Evolutionary conservation across 2,329 filamentous ascomycete genomes (phyloP).

Genomic region (Capronia coronata): DNA sequence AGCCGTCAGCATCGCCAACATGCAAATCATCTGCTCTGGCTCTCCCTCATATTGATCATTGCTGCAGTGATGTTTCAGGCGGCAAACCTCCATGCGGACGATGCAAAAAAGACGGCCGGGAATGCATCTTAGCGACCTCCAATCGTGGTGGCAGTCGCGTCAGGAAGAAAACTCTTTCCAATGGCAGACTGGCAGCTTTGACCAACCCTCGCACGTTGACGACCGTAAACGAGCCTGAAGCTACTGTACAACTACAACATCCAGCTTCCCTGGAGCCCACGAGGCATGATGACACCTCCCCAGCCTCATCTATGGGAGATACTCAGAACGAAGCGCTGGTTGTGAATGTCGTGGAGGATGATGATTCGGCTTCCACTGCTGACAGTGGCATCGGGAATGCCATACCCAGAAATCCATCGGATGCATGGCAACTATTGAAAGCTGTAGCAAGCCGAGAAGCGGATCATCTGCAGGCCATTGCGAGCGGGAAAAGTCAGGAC

Average conservation of each 20-base stretch:
- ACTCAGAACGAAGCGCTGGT: background rate
- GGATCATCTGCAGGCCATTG: slow-evolving; percentile 18
- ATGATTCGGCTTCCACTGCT: slow-evolving; percentile 35
- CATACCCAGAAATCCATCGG: slow-evolving; percentile 43
- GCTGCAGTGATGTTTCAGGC: slow-evolving; percentile 42
- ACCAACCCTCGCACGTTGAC: slow-evolving; percentile 12
- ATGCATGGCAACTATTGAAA: slow-evolving; percentile 45
- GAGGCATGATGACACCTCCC: slow-evolving; percentile 6
- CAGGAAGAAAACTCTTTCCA: slow-evolving; percentile 44
- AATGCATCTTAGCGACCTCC: slow-evolving; percentile 54
- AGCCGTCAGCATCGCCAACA: slow-evolving; percentile 14
- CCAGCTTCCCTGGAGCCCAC: slow-evolving; percentile 14
- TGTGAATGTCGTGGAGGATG: slow-evolving; percentile 30
- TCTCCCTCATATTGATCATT: slow-evolving; percentile 9
- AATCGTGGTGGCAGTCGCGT: slow-evolving; percentile 55
- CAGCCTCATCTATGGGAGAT: background rate
- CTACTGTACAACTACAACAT: slow-evolving; percentile 9
- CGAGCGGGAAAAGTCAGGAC: slow-evolving; percentile 27
- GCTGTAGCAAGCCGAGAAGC: slow-evolving; percentile 39
- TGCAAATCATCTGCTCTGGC: background rate
- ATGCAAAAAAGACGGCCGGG: slow-evolving; percentile 52
- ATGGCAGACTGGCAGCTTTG: slow-evolving; percentile 6
- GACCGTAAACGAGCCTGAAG: slow-evolving; percentile 2
- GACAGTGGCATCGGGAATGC: slow-evolving; percentile 36
- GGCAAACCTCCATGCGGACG: slow-evolving; percentile 49